Percentiles rank a stretch among this genome's conserved stretches.
Evolutionary conservation across 2,329 filamentous ascomycete species (phyloP).

Genomic region (Fusarium concolor): DNA sequence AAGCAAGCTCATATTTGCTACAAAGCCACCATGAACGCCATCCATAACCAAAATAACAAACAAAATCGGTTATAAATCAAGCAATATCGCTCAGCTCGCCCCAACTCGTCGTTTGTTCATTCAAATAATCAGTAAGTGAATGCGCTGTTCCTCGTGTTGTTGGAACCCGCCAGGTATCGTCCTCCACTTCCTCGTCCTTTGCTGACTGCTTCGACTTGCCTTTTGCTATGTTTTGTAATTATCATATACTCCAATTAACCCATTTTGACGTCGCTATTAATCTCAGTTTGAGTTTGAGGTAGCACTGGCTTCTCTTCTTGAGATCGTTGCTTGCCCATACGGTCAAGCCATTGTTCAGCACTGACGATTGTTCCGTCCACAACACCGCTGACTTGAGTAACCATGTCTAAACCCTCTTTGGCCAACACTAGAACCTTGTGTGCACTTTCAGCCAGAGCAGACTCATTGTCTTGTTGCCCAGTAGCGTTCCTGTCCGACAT

Average conservation of each 20-base stretch:
- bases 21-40: slow-evolving; percentile 32
- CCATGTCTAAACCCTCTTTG: slow-evolving; percentile 92
- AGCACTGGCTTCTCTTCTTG: slow-evolving; percentile 46
- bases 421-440: slow-evolving; percentile 87
- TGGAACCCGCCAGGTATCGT: slow-evolving; percentile 22
- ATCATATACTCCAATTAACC: slow-evolving; percentile 26
- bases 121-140: slow-evolving; percentile 9
- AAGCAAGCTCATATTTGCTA: slow-evolving; percentile 34
- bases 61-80: slow-evolving; percentile 16
- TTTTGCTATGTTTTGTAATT: slow-evolving; percentile 13
- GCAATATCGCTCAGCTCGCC: slow-evolving; percentile 1
- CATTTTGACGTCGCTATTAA: slow-evolving; percentile 48
- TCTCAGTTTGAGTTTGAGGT: slow-evolving; percentile 33
- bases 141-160: slow-evolving; percentile 17
- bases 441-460: slow-evolving; percentile 65
- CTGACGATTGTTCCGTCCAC: slow-evolving; percentile 90
- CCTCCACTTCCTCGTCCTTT: not conserved
- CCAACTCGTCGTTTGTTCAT: slow-evolving; percentile 7
- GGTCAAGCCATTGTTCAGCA: slow-evolving; percentile 91
- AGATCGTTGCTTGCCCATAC: slow-evolving; percentile 65
- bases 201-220: slow-evolving; percentile 7
- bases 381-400: slow-evolving; percentile 88
- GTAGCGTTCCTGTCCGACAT: slow-evolving; percentile 53
- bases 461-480: slow-evolving; percentile 51
- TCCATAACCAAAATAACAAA: slow-evolving; percentile 17